A percentile compares a stretch with the other conserved stretches of the same genome.
phyloP scores from a whole-genome alignment of 2,329 filamentous ascomycete genomes.

The Cadophora sp. region DNA sequence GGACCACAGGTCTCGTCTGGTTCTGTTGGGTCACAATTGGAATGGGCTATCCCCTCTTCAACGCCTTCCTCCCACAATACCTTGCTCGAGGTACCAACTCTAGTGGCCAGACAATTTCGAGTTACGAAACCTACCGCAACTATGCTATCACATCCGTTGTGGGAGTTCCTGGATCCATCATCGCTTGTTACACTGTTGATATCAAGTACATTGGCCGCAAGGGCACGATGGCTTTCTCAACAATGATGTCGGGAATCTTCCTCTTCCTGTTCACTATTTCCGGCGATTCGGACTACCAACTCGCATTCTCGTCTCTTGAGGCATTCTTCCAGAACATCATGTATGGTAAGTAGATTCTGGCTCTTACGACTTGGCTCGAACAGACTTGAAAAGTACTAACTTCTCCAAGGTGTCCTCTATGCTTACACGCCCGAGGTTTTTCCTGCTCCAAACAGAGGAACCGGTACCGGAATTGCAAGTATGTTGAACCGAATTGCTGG shows the following conservation, averaged over 20 bases:
- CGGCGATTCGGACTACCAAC: conserved; percentile 61
- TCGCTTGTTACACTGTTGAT: conserved; percentile 77
- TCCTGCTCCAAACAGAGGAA: conserved; percentile 73
- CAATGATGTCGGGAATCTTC: conserved; percentile 72
- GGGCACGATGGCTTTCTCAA: conserved; percentile 73
- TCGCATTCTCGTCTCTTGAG: conserved; percentile 71
- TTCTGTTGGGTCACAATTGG: conserved; percentile 84
- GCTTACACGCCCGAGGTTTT: conserved; percentile 81
- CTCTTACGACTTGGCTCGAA: not conserved
- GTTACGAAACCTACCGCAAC: conserved; percentile 71
- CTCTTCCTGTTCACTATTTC: conserved; percentile 71
- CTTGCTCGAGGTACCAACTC: conserved; percentile 63
- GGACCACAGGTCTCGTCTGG: conserved; percentile 68
- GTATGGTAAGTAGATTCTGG: conserved; percentile 52
- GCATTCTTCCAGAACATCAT: conserved; percentile 79
- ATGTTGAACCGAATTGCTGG: conserved; percentile 74
- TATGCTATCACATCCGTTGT: conserved; percentile 81
- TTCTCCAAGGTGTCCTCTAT: conserved; percentile 67
- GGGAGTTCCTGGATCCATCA: conserved; percentile 77
- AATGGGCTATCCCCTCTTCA: conserved; percentile 88
- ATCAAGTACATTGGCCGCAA: conserved; percentile 71
- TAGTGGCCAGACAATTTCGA: conserved; percentile 47
- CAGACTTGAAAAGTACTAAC: not conserved
- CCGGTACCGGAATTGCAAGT: conserved; percentile 74
- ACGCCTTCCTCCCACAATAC: conserved; percentile 89